These are phyloP conservation scores for Starmera amethionina DNA, from an alignment of 805 yeast genomes.

Conservation along the genomic window DNA sequence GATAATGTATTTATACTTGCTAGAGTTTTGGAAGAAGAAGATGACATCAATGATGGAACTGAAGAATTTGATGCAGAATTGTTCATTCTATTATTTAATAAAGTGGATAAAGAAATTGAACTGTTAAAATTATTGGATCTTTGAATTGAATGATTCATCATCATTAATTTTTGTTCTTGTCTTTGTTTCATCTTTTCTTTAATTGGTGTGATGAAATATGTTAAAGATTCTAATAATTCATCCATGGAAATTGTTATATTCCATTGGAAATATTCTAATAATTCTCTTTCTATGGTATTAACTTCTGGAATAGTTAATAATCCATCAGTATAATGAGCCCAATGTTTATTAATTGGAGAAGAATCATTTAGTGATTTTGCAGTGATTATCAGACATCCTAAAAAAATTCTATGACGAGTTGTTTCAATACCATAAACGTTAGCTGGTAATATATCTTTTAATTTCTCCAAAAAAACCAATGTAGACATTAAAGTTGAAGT, in stretches of 20 bases:
- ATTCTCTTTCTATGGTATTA: conserved; percentile 84
- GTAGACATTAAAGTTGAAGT: conserved; percentile 94
- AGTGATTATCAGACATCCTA: conserved; percentile 83
- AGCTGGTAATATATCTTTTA: conserved; percentile 71
- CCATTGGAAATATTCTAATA: conserved; percentile 80
- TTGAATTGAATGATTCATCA: too few relatives aligned
- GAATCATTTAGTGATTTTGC: conserved; percentile 92
- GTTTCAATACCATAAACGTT: conserved; percentile 89
- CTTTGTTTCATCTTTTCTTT: conserved; percentile 27
- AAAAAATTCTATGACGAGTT: conserved; percentile 85
- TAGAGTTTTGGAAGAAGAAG: conserved; percentile 28
- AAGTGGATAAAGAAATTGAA: conserved; percentile 15
- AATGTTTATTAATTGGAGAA: conserved; percentile 90
- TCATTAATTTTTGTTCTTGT: conserved; percentile 16
- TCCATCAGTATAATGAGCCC: conserved; percentile 91
- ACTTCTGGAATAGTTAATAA: conserved; percentile 68
- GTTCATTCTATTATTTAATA: background rate
- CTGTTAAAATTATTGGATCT: too few relatives aligned
- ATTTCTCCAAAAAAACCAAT: conserved; percentile 68
- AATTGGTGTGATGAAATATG: conserved; percentile 70
- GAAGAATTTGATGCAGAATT: conserved; percentile 22
- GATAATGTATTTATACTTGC: conserved; percentile 17
- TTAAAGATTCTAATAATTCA: conserved; percentile 60
- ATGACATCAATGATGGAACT: conserved; percentile 31
- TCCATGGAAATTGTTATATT: conserved; percentile 58